These are phyloP conservation scores for Saccharum spontaneum DNA, from an alignment of 176 grass and related monocot species.

Conservation along the genomic window DNA sequence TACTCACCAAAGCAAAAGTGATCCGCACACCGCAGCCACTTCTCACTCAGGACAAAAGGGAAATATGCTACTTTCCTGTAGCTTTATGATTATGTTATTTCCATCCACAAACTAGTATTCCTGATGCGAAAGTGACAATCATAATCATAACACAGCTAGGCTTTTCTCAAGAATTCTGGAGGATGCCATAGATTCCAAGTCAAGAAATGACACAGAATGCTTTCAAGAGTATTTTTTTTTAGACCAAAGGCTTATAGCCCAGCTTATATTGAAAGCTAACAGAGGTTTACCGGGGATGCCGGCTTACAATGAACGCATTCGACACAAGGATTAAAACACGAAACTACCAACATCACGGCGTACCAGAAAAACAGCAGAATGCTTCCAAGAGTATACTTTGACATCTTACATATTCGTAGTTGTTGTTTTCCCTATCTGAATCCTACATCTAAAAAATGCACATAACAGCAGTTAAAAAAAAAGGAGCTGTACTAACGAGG, in stretches of 20 bases:
- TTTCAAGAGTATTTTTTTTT: too few species aligned
- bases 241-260: too few species aligned
- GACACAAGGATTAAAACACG: too few species aligned
- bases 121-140: conserved; percentile 29
- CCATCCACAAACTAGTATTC: conserved; percentile 37
- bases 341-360: too few species aligned
- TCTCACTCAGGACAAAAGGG: conserved; percentile 9
- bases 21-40: neutral
- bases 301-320: too few species aligned
- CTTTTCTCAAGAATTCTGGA: conserved; percentile 33
- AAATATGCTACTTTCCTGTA: conserved; percentile 16
- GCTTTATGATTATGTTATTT: conserved; percentile 24
- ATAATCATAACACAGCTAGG: conserved; percentile 19
- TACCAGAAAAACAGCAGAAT: too few species aligned
- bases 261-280: too few species aligned
- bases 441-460: neutral
- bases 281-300: too few species aligned
- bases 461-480: neutral
- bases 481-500: neutral
- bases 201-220: neutral
- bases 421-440: neutral
- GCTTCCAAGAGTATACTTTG: neutral
- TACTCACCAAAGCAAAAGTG: conserved; percentile 13
- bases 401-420: neutral
- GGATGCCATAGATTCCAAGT: conserved; percentile 4